Percentiles rank a stretch among this genome's conserved stretches.
phyloP scores from a whole-genome alignment of 805 yeast genomes.

The Candida bentonensis region DNA sequence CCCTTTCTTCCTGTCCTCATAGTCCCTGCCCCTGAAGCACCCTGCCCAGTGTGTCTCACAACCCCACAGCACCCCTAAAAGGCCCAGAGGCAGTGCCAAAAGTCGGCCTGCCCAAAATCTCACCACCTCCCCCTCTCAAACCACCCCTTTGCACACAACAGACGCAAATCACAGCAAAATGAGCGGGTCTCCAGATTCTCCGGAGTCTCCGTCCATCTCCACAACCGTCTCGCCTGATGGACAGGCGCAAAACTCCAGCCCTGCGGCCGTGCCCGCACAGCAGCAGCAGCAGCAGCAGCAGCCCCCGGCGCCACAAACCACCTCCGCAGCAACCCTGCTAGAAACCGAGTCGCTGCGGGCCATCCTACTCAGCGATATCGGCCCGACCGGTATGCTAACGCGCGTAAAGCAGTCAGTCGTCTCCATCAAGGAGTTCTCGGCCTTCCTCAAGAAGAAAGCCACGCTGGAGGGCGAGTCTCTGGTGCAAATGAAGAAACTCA shows the following conservation, averaged over 20 bases:
- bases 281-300: background rate
- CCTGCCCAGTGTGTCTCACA: too few species aligned
- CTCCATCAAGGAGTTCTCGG: conserved; percentile 75
- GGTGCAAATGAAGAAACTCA: conserved; percentile 57
- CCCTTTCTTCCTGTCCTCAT: too few species aligned
- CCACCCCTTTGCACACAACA: too few species aligned
- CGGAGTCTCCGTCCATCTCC: background rate
- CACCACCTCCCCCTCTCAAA: too few species aligned
- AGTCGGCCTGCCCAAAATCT: too few species aligned
- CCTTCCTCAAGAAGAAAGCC: conserved; percentile 66
- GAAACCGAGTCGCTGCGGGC: conserved; percentile 22
- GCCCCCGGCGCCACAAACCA: background rate
- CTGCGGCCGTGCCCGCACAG: background rate
- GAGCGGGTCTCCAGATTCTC: background rate
- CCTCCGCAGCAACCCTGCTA: conserved; percentile 11
- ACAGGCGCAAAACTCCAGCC: background rate
- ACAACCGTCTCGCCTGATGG: background rate
- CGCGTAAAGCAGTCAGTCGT: conserved; percentile 67
- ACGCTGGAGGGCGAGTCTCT: conserved; percentile 66
- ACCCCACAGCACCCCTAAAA: too few species aligned
- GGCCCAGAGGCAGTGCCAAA: too few species aligned
- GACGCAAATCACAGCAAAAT: background rate
- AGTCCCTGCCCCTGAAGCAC: too few species aligned
- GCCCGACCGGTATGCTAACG: conserved; percentile 56
- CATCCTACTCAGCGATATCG: conserved; percentile 28